Conservation (phyloP, 306 rosid species). For the Inga laurina region DNA sequence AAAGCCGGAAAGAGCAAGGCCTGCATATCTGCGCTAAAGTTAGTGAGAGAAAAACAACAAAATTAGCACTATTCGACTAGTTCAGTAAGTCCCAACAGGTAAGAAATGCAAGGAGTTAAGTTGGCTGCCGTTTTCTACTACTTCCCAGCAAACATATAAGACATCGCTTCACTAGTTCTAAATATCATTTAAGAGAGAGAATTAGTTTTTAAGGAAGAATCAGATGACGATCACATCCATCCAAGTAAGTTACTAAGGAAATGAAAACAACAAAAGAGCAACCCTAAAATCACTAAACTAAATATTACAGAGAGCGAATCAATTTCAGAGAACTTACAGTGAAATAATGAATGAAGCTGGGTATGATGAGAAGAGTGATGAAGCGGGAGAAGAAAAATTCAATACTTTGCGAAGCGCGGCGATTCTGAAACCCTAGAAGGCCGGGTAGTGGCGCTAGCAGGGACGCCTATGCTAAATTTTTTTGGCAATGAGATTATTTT, state of each 20-base stretch:
- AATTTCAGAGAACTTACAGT: constrained; percentile 31
- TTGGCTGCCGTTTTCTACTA: neutral
- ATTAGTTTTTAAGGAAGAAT: neutral
- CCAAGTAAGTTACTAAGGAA: neutral
- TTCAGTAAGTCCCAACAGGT: neutral
- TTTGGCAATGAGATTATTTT: neutral
- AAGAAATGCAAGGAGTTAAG: constrained; percentile 8
- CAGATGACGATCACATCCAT: constrained; percentile 13
- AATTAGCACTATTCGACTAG: neutral
- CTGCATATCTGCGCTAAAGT: neutral
- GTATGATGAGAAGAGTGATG: constrained; percentile 9
- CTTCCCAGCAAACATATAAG: neutral
- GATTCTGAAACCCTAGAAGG: constrained; percentile 86
- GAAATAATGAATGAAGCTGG: constrained; percentile 47
- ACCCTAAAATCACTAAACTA: constrained; percentile 11
- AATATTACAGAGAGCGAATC: neutral
- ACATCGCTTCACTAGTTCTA: neutral
- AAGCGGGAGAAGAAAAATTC: constrained; percentile 20
- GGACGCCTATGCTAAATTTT: constrained; percentile 46
- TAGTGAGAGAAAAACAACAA: neutral
- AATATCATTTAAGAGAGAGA: neutral
- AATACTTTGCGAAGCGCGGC: constrained; percentile 49
- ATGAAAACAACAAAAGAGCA: neutral
- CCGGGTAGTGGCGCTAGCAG: constrained; percentile 46
- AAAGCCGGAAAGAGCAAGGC: neutral